A percentile compares a stretch with the other conserved stretches of the same genome.
phyloP scores from a whole-genome alignment of 1,284 basidiomycete genomes.

The Agaricales sp. region DNA sequence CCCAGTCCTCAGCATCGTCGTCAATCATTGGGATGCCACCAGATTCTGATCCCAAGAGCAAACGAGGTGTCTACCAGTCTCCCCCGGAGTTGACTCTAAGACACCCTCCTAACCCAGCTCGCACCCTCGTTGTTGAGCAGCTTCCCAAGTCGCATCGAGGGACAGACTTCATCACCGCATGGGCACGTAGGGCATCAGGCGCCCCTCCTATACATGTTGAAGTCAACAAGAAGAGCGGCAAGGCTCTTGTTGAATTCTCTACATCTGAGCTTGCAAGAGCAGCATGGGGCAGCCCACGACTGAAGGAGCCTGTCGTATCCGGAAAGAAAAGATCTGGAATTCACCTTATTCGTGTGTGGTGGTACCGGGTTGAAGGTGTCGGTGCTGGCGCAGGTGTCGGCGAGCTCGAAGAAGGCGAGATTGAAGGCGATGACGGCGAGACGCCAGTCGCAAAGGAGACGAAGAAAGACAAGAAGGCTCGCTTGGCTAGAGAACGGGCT shows the following conservation, averaged over 20 bases:
- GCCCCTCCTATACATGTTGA: constrained; percentile 25
- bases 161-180: constrained; percentile 27
- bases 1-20: constrained; percentile 7
- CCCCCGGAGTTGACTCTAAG: constrained; percentile 8
- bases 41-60: constrained; percentile 29
- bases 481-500: constrained; percentile 23
- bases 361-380: constrained; percentile 26
- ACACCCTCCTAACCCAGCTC: constrained; percentile 31
- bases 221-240: constrained; percentile 28
- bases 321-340: constrained; percentile 33
- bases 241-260: constrained; percentile 45
- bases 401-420: constrained; percentile 31
- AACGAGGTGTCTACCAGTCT: constrained; percentile 24
- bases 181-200: constrained; percentile 33
- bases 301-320: constrained; percentile 19
- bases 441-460: constrained; percentile 22
- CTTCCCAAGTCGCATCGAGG: constrained; percentile 42
- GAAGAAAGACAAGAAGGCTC: constrained; percentile 29
- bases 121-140: constrained; percentile 50
- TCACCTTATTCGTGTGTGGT: constrained; percentile 42
- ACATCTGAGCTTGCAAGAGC: constrained; percentile 30
- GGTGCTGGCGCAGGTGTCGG: constrained; percentile 20
- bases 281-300: constrained; percentile 41
- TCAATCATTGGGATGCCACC: constrained; percentile 29
- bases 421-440: constrained; percentile 18